A percentile compares a stretch with the other conserved stretches of the same genome.
phyloP scores from a whole-genome alignment of 805 yeast genomes.

The Priceomyces haplophilus region DNA sequence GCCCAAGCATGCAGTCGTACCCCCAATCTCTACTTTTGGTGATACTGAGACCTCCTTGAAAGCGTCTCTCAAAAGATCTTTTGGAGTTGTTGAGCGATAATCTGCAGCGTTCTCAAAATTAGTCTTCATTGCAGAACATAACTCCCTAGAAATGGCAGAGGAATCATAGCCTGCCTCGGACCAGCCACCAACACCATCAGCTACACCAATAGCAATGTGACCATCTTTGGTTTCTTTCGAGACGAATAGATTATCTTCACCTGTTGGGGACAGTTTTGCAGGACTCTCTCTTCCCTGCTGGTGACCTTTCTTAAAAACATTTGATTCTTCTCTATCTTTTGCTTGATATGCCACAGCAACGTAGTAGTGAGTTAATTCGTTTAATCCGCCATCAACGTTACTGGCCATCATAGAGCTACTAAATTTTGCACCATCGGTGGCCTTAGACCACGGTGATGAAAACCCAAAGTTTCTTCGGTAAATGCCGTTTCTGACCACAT shows the following conservation, averaged over 20 bases:
- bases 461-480: constrained; percentile 17
- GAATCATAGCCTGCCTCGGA: constrained; percentile 88
- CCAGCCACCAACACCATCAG: constrained; percentile 99
- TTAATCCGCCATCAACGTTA: constrained; percentile 17
- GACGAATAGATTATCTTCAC: constrained; percentile 73
- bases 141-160: constrained; percentile 77
- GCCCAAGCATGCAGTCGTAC: constrained; percentile 90
- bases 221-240: constrained; percentile 37
- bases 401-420: constrained; percentile 17
- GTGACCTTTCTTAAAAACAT: constrained; percentile 33
- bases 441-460: constrained; percentile 17
- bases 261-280: constrained; percentile 55
- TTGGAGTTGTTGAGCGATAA: constrained; percentile 30
- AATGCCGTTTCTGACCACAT: constrained; percentile 9
- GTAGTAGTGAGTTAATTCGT: constrained; percentile 39
- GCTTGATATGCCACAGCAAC: constrained; percentile 73
- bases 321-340: constrained; percentile 58
- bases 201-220: constrained; percentile 65
- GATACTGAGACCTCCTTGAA: constrained; percentile 51
- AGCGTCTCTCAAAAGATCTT: constrained; percentile 51
- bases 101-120: constrained; percentile 23
- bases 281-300: constrained; percentile 25
- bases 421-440: constrained; percentile 9
- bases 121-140: constrained; percentile 56
- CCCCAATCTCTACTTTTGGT: constrained; percentile 78